Evolutionary conservation across 805 yeast genomes (phyloP).

Genomic region (Candida hispaniensis): DNA sequence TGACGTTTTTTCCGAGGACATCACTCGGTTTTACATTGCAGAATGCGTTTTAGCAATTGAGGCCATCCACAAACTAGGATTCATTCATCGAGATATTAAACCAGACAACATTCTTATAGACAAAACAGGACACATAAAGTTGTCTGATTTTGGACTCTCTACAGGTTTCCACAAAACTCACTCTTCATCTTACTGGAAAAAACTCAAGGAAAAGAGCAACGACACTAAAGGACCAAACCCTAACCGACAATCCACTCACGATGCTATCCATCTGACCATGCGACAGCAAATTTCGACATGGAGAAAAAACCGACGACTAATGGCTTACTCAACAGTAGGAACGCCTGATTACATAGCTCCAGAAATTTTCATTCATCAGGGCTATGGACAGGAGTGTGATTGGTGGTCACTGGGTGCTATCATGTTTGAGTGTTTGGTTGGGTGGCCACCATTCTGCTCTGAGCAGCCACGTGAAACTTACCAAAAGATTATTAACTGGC

Average conservation of each 20-base stretch:
- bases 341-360: slow-evolving; percentile 97
- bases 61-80: slow-evolving; percentile 85
- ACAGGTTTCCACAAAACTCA: slow-evolving; percentile 94
- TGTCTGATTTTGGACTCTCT: slow-evolving; percentile 68
- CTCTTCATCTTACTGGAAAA: slow-evolving; percentile 76
- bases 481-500: slow-evolving; percentile 84
- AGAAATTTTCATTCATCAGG: slow-evolving; percentile 83
- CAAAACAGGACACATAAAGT: slow-evolving; percentile 58
- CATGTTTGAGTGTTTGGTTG: slow-evolving; percentile 91
- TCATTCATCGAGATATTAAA: slow-evolving; percentile 92
- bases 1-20: slow-evolving; percentile 89
- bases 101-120: slow-evolving; percentile 92
- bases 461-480: slow-evolving; percentile 93
- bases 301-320: slow-evolving; percentile 80
- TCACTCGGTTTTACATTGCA: slow-evolving; percentile 81
- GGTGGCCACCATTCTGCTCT: slow-evolving; percentile 96
- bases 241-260: slow-evolving; percentile 31
- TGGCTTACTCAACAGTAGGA: slow-evolving; percentile 96
- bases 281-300: slow-evolving; percentile 93
- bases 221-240: no score
- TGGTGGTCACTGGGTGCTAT: slow-evolving; percentile 98
- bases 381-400: slow-evolving; percentile 94
- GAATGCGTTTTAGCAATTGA: slow-evolving; percentile 93
- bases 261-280: slow-evolving; percentile 90
- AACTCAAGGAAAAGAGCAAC: slow-evolving; percentile 47